Evolutionary conservation across 2,329 filamentous ascomycete genomes (phyloP), one percentile per base, ranked within the genome.

Genomic region (Xylariaceae sp.): DNA sequence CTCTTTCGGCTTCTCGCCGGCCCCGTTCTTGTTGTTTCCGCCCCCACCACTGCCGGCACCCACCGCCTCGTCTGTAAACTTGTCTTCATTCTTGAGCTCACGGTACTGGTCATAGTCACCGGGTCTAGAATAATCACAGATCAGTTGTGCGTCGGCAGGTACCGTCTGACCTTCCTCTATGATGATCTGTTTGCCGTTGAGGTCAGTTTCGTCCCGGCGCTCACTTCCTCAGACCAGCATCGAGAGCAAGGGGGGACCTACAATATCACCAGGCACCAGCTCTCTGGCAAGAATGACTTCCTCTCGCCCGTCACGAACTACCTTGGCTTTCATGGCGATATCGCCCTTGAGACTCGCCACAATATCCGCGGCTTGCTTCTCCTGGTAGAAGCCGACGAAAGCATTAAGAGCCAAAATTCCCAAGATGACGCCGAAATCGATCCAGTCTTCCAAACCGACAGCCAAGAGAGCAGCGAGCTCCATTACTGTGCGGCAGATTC

Each of bases 291-390:
- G 75, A 62, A 87, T 83, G 47, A 82, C 76, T 53, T 78, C 66
- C 65, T 84, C 78, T 46, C 69, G 66, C 46, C 83, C 81, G 58
- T 84, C 72, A 56, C 83, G 81, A 52, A 86, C 65, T 55, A 83
- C 80, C 46, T 68, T 70, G 33, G 80, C 76, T 65, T 78, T 82
- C 78, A 87, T 83, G 54, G 83, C 83, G 57, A 88, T 87, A 57
- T 87, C 83, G 68, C 83, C 83, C 70, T 86, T 86, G 46, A 87
- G 68, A 47, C 70, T 77, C 40, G 82, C 82, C 55, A 85, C 82
- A 56, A 86, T 81, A 64, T 87, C 83, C 51, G 81, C 83, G 54
- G 83, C 83, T 65, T 86, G 82, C 70, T 87, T 87, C 66, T 87
- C 83, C 63, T 86, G 83, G 63, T 87, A 86, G 77, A 82, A 87